phyloP scores from a whole-genome alignment of 257 asterid genomes.

The Gardenia jasminoides region DNA sequence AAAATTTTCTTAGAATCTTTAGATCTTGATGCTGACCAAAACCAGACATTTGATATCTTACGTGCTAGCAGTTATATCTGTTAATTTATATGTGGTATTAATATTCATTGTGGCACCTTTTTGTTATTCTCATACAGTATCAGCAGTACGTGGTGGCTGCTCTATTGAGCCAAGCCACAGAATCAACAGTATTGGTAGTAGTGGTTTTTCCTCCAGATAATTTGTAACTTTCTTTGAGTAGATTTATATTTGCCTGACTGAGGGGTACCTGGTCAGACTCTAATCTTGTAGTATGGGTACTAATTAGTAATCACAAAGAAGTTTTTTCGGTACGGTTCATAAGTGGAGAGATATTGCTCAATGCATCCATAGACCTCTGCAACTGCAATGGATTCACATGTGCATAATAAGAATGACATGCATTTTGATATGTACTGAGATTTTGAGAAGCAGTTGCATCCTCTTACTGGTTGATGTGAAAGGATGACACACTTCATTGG shows the following conservation, averaged over 20 bases:
- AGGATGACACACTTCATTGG: not conserved
- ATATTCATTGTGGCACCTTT: not conserved
- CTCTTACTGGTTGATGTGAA: not conserved
- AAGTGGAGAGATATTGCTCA: not conserved
- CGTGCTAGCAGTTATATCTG: not conserved
- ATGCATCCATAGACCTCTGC: not conserved
- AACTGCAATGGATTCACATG: not conserved
- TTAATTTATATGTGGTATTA: not conserved
- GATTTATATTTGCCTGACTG: not conserved
- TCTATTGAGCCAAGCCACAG: not conserved
- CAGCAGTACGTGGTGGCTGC: not conserved
- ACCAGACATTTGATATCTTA: not conserved
- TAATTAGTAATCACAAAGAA: too few species aligned
- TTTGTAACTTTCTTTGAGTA: not conserved
- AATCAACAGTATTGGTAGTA: not conserved
- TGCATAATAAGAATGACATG: not conserved
- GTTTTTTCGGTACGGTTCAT: not conserved
- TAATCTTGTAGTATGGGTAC: not conserved
- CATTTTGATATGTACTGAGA: not conserved
- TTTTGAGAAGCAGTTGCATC: not conserved
- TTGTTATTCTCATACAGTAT: not conserved
- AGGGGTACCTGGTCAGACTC: not conserved
- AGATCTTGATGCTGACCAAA: not conserved
- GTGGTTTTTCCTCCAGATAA: not conserved
- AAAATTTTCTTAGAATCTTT: not conserved